These are phyloP conservation scores for Trichoderma erinaceum DNA, from an alignment of 495 filamentous ascomycete species.

Conservation along the genomic window DNA sequence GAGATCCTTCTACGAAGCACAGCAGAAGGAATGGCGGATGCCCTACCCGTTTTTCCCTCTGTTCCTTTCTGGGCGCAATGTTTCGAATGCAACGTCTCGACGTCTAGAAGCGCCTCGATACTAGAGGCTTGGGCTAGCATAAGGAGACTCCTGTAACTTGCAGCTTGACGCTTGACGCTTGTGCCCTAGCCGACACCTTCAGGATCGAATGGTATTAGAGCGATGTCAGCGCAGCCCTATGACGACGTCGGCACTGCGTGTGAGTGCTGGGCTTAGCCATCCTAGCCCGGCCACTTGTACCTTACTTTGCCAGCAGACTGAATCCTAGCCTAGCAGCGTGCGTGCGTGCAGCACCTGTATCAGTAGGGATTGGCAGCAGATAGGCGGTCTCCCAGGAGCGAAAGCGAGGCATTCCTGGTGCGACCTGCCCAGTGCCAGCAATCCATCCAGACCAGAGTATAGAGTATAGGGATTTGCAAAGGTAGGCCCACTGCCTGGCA, in stretches of 20 bases:
- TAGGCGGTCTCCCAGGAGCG: too few species aligned
- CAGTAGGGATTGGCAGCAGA: too few species aligned
- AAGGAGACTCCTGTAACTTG: not conserved
- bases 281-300: constrained; percentile 7
- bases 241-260: constrained; percentile 3
- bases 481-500: too few species aligned
- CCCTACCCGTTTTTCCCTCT: not conserved
- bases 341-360: too few species aligned
- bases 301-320: not conserved
- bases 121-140: not conserved
- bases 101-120: not conserved
- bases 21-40: constrained; percentile 3
- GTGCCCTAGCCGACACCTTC: not conserved
- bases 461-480: too few species aligned
- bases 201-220: constrained; percentile 2
- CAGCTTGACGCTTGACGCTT: not conserved
- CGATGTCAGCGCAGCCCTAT: constrained; percentile 10
- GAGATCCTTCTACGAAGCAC: constrained; percentile 2
- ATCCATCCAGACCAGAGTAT: too few species aligned
- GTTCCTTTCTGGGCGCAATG: constrained; percentile 12
- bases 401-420: too few species aligned
- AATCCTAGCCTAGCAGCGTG: not conserved
- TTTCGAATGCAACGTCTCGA: constrained; percentile 14
- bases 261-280: not conserved
- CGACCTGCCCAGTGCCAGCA: too few species aligned